phyloP scores from a whole-genome alignment of 2,329 filamentous ascomycete species.

The Phyllosticta ampelicida region DNA sequence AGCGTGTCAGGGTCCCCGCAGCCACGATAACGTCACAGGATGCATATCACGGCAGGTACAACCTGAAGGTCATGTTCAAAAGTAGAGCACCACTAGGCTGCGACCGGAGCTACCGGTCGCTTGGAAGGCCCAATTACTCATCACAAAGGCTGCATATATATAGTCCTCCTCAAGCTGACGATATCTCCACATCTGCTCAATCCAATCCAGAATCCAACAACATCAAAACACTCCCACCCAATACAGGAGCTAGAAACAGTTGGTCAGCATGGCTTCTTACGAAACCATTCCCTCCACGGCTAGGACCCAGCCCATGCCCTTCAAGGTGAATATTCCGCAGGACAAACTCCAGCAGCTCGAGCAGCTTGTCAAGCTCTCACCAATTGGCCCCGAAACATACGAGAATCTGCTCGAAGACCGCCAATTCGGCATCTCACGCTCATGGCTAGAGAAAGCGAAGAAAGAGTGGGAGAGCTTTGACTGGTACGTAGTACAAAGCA shows the following conservation, averaged over 20 bases:
- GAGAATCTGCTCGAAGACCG: constrained; percentile 20
- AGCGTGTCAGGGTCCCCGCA: too few relatives aligned
- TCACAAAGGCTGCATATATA: not conserved
- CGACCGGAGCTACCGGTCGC: not conserved
- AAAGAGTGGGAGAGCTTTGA: constrained; percentile 29
- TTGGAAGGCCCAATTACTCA: not conserved
- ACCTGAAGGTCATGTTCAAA: not conserved
- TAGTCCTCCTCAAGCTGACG: not conserved
- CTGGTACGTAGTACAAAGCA: constrained; percentile 18
- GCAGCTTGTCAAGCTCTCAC: constrained; percentile 26
- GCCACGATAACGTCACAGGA: too few relatives aligned
- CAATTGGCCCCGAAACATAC: constrained; percentile 22
- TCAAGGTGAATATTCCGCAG: constrained; percentile 24
- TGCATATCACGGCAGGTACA: not conserved
- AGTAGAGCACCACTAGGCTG: not conserved
- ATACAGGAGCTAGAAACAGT: not conserved
- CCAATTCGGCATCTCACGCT: constrained; percentile 20
- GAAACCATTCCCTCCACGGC: constrained; percentile 5
- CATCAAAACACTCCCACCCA: not conserved
- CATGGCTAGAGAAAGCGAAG: constrained; percentile 27
- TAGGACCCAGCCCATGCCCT: constrained; percentile 12
- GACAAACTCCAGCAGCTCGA: constrained; percentile 24
- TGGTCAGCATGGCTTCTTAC: constrained; percentile 9
- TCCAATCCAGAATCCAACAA: not conserved
- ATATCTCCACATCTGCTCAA: not conserved